These are phyloP conservation scores for Tulasnella sp. DNA, from an alignment of 768 basidiomycete genomes.

Conservation along the genomic window DNA sequence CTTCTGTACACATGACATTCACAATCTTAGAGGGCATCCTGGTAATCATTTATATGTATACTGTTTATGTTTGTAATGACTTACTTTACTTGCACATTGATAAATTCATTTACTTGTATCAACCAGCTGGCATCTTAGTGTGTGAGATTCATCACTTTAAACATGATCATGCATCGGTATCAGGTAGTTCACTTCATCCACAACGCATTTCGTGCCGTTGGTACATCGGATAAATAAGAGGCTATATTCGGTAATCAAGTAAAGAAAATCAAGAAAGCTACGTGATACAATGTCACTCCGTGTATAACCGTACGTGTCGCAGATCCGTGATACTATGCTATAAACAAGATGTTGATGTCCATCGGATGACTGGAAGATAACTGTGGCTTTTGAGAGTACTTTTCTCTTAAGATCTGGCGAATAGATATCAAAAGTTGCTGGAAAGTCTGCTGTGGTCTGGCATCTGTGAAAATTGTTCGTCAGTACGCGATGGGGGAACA, in stretches of 20 bases:
- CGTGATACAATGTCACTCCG: neutral
- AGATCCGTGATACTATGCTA: conserved; percentile 17
- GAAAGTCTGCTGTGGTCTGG: conserved; percentile 28
- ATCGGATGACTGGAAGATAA: conserved; percentile 24
- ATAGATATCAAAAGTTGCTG: conserved; percentile 20
- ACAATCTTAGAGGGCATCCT: no score
- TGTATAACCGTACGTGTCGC: neutral
- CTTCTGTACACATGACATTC: no score
- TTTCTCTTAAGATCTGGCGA: conserved; percentile 17
- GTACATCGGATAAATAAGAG: neutral
- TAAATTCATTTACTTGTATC: no score
- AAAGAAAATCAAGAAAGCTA: neutral
- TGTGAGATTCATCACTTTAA: no score
- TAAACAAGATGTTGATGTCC: conserved; percentile 27
- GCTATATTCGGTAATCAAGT: neutral
- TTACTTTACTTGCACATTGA: no score
- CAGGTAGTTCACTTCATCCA: neutral
- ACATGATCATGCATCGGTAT: no score
- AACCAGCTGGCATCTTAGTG: no score
- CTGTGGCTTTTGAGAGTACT: conserved; percentile 33
- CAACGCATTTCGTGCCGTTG: neutral
- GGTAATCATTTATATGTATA: no score
- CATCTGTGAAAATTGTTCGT: conserved; percentile 24
- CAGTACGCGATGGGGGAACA: neutral
- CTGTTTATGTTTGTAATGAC: no score